Conservation (phyloP, 371 early-diverging fungal genomes). For the Umbelopsis sp. region DNA sequence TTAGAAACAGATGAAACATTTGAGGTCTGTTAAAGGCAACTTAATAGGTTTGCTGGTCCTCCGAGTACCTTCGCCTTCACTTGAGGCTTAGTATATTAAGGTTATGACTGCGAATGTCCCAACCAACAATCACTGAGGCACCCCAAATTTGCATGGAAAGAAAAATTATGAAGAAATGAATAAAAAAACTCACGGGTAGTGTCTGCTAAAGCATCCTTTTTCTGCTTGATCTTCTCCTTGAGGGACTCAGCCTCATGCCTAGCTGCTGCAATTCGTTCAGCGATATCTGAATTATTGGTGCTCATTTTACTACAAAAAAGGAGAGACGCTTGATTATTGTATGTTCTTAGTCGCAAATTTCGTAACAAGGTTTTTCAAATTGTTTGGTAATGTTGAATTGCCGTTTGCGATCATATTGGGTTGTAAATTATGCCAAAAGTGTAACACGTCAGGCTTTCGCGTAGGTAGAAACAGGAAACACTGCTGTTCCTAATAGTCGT, state of each 20-base stretch:
- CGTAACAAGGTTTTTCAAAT: background rate
- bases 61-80: background rate
- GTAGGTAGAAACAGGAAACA: background rate
- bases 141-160: background rate
- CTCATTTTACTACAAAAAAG: conserved; percentile 6
- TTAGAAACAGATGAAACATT: background rate
- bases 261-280: conserved; percentile 88
- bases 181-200: conserved; percentile 76
- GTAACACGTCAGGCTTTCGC: background rate
- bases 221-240: conserved; percentile 93
- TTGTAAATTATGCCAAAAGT: background rate
- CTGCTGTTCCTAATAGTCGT: background rate
- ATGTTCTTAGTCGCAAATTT: background rate
- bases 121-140: background rate
- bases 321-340: background rate
- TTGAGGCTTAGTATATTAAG: background rate
- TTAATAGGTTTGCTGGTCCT: background rate
- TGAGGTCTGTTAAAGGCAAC: background rate
- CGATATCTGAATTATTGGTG: conserved; percentile 66
- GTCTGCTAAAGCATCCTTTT: conserved; percentile 88
- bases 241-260: conserved; percentile 94
- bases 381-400: background rate
- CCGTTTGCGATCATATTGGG: background rate
- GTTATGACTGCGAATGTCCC: background rate
- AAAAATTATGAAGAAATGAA: background rate